A percentile compares a stretch with the other conserved stretches of the same genome.
Evolutionary conservation across 192 early-diverging fungal genomes (phyloP).

Genomic region (Dimargaris cristalligena): DNA sequence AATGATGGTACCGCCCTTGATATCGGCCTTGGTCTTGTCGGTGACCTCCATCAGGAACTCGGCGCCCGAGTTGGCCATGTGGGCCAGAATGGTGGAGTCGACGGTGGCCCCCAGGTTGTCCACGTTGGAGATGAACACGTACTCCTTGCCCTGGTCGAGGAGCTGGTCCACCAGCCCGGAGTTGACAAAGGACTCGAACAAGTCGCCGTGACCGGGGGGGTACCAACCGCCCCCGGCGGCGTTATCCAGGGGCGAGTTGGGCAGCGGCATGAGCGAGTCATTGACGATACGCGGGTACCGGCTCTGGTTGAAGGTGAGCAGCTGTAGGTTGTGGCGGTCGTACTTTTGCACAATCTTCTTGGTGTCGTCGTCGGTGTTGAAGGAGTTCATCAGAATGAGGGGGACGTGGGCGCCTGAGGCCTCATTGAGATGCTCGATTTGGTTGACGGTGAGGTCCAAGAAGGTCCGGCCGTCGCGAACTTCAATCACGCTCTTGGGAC

Average conservation of each 20-base stretch:
- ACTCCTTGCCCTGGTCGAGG: slow-evolving; percentile 90
- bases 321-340: slow-evolving; percentile 72
- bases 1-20: slow-evolving; percentile 99
- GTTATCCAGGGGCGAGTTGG: slow-evolving; percentile 46
- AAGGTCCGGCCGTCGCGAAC: slow-evolving; percentile 98
- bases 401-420: slow-evolving; percentile 81
- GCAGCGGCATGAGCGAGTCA: slow-evolving; percentile 77
- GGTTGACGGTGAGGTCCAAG: slow-evolving; percentile 92
- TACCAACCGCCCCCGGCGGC: slow-evolving; percentile 44
- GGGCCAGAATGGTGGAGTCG: slow-evolving; percentile 76
- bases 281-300: slow-evolving; percentile 85
- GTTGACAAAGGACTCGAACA: slow-evolving; percentile 88
- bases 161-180: slow-evolving; percentile 88
- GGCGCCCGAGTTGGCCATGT: slow-evolving; percentile 70
- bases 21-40: slow-evolving; percentile 98
- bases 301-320: slow-evolving; percentile 96
- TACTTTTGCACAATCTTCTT: slow-evolving; percentile 98
- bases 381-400: slow-evolving; percentile 99
- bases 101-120: slow-evolving; percentile 98
- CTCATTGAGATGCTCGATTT: slow-evolving; percentile 95
- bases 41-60: slow-evolving; percentile 99
- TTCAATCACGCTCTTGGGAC: slow-evolving; percentile 96
- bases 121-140: slow-evolving; percentile 96
- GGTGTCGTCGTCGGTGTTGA: slow-evolving; percentile 98
- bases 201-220: slow-evolving; percentile 96